A percentile compares a stretch with the other conserved stretches of the same genome.
Conservation (phyloP, 2,329 filamentous ascomycete species). For the Xylaria sp. region DNA sequence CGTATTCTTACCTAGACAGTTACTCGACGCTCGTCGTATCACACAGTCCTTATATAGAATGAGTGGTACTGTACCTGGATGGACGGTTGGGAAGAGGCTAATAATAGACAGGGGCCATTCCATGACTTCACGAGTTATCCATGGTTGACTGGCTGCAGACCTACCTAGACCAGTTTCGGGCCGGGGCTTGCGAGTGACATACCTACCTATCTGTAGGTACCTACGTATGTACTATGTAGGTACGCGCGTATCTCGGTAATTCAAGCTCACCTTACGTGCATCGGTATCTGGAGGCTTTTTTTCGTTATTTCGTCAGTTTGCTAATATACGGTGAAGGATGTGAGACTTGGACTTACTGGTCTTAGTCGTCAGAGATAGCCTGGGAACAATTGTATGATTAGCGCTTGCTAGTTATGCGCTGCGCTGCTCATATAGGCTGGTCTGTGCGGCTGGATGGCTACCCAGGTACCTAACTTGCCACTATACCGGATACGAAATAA, state of each 20-base stretch:
- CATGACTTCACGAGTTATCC: neutral
- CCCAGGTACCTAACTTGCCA: neutral
- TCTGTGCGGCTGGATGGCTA: conserved; percentile 1
- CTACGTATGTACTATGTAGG: neutral
- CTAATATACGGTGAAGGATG: neutral
- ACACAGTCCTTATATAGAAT: neutral
- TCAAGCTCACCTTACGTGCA: neutral
- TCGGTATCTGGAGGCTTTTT: neutral
- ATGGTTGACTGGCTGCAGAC: neutral
- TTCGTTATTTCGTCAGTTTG: neutral
- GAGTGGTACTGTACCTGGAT: neutral
- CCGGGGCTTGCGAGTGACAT: conserved; percentile 6
- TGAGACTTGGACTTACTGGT: no score
- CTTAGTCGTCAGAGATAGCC: neutral
- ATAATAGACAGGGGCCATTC: neutral
- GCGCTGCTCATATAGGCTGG: conserved; percentile 1
- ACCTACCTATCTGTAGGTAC: neutral
- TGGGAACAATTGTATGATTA: neutral
- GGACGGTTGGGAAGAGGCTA: neutral
- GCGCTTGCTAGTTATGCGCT: neutral
- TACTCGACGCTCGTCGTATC: neutral
- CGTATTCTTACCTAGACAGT: neutral
- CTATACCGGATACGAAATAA: conserved; percentile 17
- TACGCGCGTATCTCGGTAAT: neutral
- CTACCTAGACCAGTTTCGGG: conserved; percentile 4